Percentiles rank a stretch among this genome's conserved stretches.
Conservation (phyloP, 1,139 yeast species). For the Hyphopichia buzzinii region DNA sequence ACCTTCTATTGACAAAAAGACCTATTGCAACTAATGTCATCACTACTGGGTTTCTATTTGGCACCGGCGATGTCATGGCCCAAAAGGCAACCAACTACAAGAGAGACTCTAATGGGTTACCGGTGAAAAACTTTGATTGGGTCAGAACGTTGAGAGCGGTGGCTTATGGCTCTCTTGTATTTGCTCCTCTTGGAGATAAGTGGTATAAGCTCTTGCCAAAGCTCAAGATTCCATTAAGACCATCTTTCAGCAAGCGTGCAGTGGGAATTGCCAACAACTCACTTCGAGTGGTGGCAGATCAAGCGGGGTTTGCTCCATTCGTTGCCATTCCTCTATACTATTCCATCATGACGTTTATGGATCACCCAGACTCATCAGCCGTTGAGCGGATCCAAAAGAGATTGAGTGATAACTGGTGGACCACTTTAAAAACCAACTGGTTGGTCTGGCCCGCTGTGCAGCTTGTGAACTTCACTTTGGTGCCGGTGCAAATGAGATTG, state of each 20-base stretch:
- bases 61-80: constrained; percentile 42
- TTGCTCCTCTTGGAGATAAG: constrained; percentile 43
- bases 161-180: constrained; percentile 34
- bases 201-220: constrained; percentile 37
- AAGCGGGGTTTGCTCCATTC: constrained; percentile 72
- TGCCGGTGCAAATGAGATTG: constrained; percentile 69
- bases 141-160: constrained; percentile 34
- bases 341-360: constrained; percentile 64
- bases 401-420: constrained; percentile 51
- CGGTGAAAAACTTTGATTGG: constrained; percentile 24
- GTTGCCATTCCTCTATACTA: constrained; percentile 67
- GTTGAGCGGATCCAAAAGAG: constrained; percentile 27
- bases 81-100: constrained; percentile 17
- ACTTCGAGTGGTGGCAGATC: constrained; percentile 66
- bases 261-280: constrained; percentile 23
- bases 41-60: constrained; percentile 41
- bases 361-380: constrained; percentile 28
- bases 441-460: constrained; percentile 86
- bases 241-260: background rate
- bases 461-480: constrained; percentile 61
- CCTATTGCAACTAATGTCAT: constrained; percentile 38
- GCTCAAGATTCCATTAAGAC: constrained; percentile 14
- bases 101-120: constrained; percentile 11
- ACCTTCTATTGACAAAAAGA: constrained; percentile 25
- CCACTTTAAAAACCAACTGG: constrained; percentile 72